Evolutionary conservation across 2,329 filamentous ascomycete species (phyloP).

Genomic region (Paracorniculantispora psalliotae): DNA sequence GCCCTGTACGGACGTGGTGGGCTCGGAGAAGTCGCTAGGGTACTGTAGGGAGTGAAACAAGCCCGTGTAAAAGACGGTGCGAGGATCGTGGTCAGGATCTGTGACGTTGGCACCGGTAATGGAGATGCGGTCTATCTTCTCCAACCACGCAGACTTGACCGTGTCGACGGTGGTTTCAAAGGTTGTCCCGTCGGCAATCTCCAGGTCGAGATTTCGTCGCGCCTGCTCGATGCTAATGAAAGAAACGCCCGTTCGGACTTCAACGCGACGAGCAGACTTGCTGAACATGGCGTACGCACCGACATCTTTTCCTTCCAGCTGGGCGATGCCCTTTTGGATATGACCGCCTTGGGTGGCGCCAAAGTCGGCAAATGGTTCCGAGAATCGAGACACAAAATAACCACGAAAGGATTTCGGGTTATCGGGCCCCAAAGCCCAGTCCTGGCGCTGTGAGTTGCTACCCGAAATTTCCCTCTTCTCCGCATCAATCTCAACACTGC

Average conservation of each 20-base stretch:
- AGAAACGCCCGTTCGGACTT: conserved; percentile 42
- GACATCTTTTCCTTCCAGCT: conserved; percentile 30
- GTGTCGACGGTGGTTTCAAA: conserved; percentile 36
- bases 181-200: conserved; percentile 30
- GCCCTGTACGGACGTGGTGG: conserved; percentile 21
- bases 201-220: conserved; percentile 38
- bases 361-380: conserved; percentile 33
- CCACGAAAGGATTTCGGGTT: conserved; percentile 36
- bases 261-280: conserved; percentile 26
- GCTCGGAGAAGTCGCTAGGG: conserved; percentile 43
- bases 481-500: conserved; percentile 34
- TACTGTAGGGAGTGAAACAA: conserved; percentile 44
- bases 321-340: conserved; percentile 18
- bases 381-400: conserved; percentile 44
- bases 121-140: conserved; percentile 38
- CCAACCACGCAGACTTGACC: conserved; percentile 39
- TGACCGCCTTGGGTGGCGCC: conserved; percentile 30
- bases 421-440: conserved; percentile 40
- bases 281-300: conserved; percentile 38
- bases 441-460: conserved; percentile 41
- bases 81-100: conserved; percentile 35
- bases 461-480: conserved; percentile 34
- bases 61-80: conserved; percentile 41
- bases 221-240: conserved; percentile 44
- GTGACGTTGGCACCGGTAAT: conserved; percentile 40